Evolutionary conservation across 805 yeast genomes (phyloP), one percentile per base, ranked within the genome.

Genomic region (Schwanniomyces sp.): DNA sequence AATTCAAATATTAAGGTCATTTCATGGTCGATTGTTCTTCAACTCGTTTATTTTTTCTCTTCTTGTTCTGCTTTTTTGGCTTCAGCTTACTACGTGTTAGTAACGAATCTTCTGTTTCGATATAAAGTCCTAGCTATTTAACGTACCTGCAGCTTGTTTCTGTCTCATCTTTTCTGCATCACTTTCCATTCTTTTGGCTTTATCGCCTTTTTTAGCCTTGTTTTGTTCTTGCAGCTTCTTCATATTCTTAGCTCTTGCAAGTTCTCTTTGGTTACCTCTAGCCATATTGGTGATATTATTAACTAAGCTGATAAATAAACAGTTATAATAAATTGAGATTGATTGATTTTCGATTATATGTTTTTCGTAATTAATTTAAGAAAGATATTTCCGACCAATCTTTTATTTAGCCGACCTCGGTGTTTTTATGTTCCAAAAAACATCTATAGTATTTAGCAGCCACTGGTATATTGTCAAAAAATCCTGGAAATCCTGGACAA

Each of bases 211-310:
- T 59, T 81, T 82, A 72, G 89, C 88, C 53, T 52, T 58, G 18
- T 50, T 57, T 28, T 70, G 72, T 40, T 81, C 85, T 52, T 82
- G 84, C 59, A 80, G 85, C 69, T 92, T 92, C 75, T 92, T 94
- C 66, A 73, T 65, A 69, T 88, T 89, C 72, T 88, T 92, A 51
- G 84, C 88, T 64, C 99, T 81, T 28, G 97, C 97, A 58, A 88
- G 79, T 36, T 92, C 99, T 67, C 99, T 81, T 71, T 94, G 98
- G 68, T 92, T 94, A 28, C 99, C 99, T 75, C 99, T 81, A 45
- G 96, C 85, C 97, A 92, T 91, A 45, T 30, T 55, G 7, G 6
- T 16, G 39, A 4, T n/a, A 4, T 4, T 3, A 36, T 12, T n/a
- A 36, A 10, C 24, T 18, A 36, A 36, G 24, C 16, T 37, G 27